phyloP scores from a whole-genome alignment of 352 stramenopile genomes.

The Nothophytophthora sp. region DNA sequence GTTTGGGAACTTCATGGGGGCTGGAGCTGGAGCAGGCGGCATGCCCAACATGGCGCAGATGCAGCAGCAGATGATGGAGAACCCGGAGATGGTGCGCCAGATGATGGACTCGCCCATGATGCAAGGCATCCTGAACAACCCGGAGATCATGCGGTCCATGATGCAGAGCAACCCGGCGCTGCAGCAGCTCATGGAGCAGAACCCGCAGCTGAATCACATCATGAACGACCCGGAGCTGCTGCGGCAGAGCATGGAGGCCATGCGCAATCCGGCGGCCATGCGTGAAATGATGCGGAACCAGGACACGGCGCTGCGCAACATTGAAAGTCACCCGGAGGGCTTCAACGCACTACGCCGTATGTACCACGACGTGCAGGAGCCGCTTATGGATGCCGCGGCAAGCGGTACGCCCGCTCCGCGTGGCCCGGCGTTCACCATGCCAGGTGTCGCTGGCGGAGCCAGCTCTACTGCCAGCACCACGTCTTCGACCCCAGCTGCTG shows the following conservation, averaged over 20 bases:
- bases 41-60: slow-evolving; percentile 77
- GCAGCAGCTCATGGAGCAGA: slow-evolving; percentile 94
- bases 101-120: slow-evolving; percentile 93
- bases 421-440: slow-evolving; percentile 83
- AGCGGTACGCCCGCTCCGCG: slow-evolving; percentile 46
- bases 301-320: slow-evolving; percentile 96
- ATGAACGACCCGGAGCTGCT: slow-evolving; percentile 96
- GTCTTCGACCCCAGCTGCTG: slow-evolving; percentile 18
- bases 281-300: slow-evolving; percentile 97
- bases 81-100: slow-evolving; percentile 87
- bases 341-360: slow-evolving; percentile 96
- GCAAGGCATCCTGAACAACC: slow-evolving; percentile 94
- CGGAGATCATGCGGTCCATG: slow-evolving; percentile 95
- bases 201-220: slow-evolving; percentile 96
- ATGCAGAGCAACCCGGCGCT: slow-evolving; percentile 97
- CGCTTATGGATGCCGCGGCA: slow-evolving; percentile 92
- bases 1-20: slow-evolving; percentile 59
- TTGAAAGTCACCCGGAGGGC: slow-evolving; percentile 97
- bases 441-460: slow-evolving; percentile 60
- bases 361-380: slow-evolving; percentile 95
- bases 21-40: slow-evolving; percentile 23
- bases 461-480: slow-evolving; percentile 21
- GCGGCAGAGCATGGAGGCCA: slow-evolving; percentile 96
- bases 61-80: slow-evolving; percentile 90
- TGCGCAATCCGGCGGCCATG: slow-evolving; percentile 96